Evolutionary conservation across 2,329 filamentous ascomycete species (phyloP), one percentile per base, ranked within the genome.

Genomic region (Harringtonia aguacate): DNA sequence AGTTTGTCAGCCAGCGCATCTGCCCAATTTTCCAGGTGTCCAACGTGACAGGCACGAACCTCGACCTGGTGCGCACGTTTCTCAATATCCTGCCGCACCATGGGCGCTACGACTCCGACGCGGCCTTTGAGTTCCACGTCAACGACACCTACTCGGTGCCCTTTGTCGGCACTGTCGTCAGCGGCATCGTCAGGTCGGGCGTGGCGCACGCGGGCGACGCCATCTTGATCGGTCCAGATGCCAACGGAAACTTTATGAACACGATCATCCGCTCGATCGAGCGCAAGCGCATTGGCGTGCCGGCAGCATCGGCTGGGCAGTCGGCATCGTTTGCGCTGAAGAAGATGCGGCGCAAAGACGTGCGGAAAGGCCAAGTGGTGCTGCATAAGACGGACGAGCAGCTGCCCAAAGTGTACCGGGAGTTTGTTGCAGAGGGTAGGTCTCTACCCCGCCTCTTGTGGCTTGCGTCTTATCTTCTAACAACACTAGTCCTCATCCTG

Each of bases 111-210:
- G 86, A 97, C 58, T 73, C 81, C 17, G 81, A 86, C 38, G 87
- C 86, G 0, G 82, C 89, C 0, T 94, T 97, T 52, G 92, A 97
- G 59, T 95, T 97, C 54, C 82, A 94, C 48, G 77, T 98, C 51
- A 98, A 97, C 58, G 92, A 98, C 60, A 97, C 87, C 0, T 98
- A 97, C 71, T 95, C 89, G 0, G 92, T 98, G 5, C 92, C 92
- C 3, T 95, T 95, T 61, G 88, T 94, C 1, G 92, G 92, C 13
- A 98, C 92, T 0, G 92, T 98, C 0, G 89, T 98, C 2, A 92
- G 86, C 30, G 92, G 92, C 0, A 89, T 98, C 29, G 81, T 97
- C 49, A 94, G 94, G 56, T 79, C 81, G 1, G 84, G 90, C 1
- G 81, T 94, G 2, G 77, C 95, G 15, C 92, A 97, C 58, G 77